These are phyloP conservation scores for Nepenthes alata DNA, from an alignment of 179 eudicot species.

Conservation along the genomic window DNA sequence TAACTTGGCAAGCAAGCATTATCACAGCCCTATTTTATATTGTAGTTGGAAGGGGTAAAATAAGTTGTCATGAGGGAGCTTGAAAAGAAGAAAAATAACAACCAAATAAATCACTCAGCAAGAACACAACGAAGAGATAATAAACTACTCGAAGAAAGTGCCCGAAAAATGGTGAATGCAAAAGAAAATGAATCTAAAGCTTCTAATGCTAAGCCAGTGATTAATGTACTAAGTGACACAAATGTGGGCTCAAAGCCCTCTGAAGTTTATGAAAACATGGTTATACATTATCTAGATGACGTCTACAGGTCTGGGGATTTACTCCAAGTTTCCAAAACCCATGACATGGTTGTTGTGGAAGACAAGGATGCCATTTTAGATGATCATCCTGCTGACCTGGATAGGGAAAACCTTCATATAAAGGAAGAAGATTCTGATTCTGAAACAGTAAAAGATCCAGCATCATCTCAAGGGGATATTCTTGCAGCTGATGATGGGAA, in stretches of 20 bases:
- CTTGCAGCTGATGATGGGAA: conserved; percentile 47
- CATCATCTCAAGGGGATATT: conserved; percentile 55
- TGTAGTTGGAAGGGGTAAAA: conserved; percentile 2
- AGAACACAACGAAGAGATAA: conserved; percentile 39
- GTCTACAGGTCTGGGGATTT: conserved; percentile 39
- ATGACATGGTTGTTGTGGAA: conserved; percentile 17
- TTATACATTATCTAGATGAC: conserved; percentile 62
- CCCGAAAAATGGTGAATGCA: conserved; percentile 23
- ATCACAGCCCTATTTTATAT: too few relatives aligned
- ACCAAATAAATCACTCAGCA: conserved; percentile 31
- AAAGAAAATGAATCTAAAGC: conserved; percentile 38
- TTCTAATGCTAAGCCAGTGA: conserved; percentile 20
- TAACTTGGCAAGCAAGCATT: too few relatives aligned
- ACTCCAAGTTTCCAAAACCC: conserved; percentile 16
- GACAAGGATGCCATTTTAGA: conserved; percentile 21
- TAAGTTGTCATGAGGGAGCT: conserved; percentile 42
- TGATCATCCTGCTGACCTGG: conserved; percentile 24
- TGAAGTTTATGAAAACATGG: conserved; percentile 48
- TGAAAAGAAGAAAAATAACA: conserved; percentile 47
- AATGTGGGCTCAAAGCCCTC: conserved; percentile 29
- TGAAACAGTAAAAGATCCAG: conserved; percentile 55
- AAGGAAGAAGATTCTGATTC: conserved; percentile 52
- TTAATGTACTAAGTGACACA: conserved; percentile 25
- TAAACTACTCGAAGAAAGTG: conserved; percentile 29
- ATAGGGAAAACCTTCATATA: conserved; percentile 15